Evolutionary conservation across 1,284 basidiomycete species (phyloP).

Genomic region (Cutaneotrichosporon sp.): DNA sequence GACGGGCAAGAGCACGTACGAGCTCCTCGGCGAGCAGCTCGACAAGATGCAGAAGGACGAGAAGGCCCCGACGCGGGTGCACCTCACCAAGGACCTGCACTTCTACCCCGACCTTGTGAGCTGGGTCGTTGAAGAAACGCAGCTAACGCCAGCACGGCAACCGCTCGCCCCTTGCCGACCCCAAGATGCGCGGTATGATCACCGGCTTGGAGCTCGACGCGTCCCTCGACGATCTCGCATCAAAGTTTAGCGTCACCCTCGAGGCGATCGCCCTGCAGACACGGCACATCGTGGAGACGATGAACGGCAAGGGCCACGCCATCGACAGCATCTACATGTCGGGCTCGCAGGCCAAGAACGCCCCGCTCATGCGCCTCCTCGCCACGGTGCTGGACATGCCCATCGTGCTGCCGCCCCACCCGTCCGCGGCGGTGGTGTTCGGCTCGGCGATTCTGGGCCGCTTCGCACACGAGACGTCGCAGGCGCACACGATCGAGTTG

Average conservation of each 20-base stretch:
- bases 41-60: conserved; percentile 66
- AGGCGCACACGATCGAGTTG: conserved; percentile 38
- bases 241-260: conserved; percentile 86
- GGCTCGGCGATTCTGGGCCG: conserved; percentile 92
- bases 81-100: conserved; percentile 85
- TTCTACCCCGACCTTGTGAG: conserved; percentile 82
- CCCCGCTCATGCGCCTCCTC: conserved; percentile 79
- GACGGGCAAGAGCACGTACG: conserved; percentile 53
- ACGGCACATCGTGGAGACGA: conserved; percentile 87
- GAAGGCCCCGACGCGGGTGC: conserved; percentile 65
- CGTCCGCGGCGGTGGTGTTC: conserved; percentile 81
- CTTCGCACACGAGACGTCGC: conserved; percentile 70
- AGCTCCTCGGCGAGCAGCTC: conserved; percentile 73
- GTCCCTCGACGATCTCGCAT: conserved; percentile 76
- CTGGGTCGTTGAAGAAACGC: too few species aligned
- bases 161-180: conserved; percentile 92
- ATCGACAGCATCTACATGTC: conserved; percentile 85
- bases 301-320: conserved; percentile 82
- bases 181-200: conserved; percentile 88
- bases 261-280: conserved; percentile 96
- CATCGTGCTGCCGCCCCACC: conserved; percentile 77
- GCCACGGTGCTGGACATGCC: conserved; percentile 82
- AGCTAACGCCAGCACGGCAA: conserved; percentile 64
- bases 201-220: conserved; percentile 82
- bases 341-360: conserved; percentile 88